Conservation (phyloP, 73 alveolate species). For the Durusdinium trenchii region DNA sequence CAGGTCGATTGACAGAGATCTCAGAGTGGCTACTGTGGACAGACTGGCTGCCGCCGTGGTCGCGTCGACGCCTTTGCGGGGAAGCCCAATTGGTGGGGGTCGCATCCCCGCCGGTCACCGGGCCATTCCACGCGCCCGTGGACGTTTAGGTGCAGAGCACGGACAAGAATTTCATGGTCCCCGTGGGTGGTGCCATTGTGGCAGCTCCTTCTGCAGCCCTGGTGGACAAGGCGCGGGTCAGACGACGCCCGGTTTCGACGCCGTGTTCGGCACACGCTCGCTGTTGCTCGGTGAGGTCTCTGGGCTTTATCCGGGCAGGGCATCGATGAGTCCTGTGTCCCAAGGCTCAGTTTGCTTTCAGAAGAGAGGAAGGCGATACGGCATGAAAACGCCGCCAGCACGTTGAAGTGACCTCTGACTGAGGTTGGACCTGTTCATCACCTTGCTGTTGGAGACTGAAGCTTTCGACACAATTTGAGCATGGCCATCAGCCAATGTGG, state of each 20-base stretch:
- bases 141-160: slow-evolving; percentile 98
- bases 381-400: not conserved
- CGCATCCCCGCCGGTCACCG: not conserved
- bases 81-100: not conserved
- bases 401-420: not conserved
- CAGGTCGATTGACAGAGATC: not conserved
- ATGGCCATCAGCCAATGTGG: no score
- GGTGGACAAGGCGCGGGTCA: slow-evolving; percentile 96
- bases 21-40: not conserved
- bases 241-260: not conserved
- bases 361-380: not conserved
- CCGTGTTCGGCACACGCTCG: not conserved
- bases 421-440: slow-evolving; percentile 98
- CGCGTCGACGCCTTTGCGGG: slow-evolving; percentile 84
- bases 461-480: not conserved
- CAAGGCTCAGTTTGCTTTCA: not conserved
- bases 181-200: slow-evolving; percentile 99
- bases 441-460: slow-evolving; percentile 96
- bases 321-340: slow-evolving; percentile 98
- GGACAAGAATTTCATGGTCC: slow-evolving; percentile 99
- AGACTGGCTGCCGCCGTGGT: slow-evolving; percentile 95
- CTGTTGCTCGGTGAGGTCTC: slow-evolving; percentile 82
- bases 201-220: slow-evolving; percentile 97
- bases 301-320: slow-evolving; percentile 99
- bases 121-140: slow-evolving; percentile 94